Base-by-base conservation (phyloP, 768 basidiomycete species). In the Termitomyces sp. region DNA sequence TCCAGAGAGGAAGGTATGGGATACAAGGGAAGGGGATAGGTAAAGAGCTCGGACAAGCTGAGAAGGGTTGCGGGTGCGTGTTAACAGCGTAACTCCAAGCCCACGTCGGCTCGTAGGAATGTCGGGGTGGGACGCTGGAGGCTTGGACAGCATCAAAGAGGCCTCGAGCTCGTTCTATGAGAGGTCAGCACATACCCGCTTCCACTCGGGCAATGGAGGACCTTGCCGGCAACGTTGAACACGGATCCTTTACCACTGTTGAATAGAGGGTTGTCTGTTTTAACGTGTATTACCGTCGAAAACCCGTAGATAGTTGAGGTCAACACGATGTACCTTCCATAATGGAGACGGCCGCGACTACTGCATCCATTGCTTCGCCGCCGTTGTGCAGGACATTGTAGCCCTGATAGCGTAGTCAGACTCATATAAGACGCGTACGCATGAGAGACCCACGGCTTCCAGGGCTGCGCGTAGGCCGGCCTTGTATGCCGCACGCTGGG, bases 331-430 rank as follows among this genome's bases (percentile, higher is more conserved):
- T 42, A 86, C 89, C 87, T 81, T 93, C 91, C 80, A 94, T 74
- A 16, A 76, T 69, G 0, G 82, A 74, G 8, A 91, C 91, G 0
- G 91, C 89, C 10, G 89, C 86, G 3, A 88, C 85, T 5, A 79
- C 84, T 18, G 92, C 91, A 67, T 93, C 90, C 80, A 94, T 85
- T 5, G 91, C 91, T 67, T 91, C 89, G 0, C 91, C 91, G 16
- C 88, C 89, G 3, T 77, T 70, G 39, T 69, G 73, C 43, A 94
- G 80, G 20, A 91, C 76, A 20, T 79, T 66, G 62, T 91, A 76
- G 1, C 91, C 91, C 77, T 79, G 32, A 9, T 48, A 37, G 43
- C 18, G 22, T 34, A 45, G 36, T 52, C 22, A 58, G 36, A 34
- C 13, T 13, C 9, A 30, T 4, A 46, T 6, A 4, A 39, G 24